Base-by-base conservation (phyloP, 2,329 filamentous ascomycete species). In the Colletotrichum siamense region DNA sequence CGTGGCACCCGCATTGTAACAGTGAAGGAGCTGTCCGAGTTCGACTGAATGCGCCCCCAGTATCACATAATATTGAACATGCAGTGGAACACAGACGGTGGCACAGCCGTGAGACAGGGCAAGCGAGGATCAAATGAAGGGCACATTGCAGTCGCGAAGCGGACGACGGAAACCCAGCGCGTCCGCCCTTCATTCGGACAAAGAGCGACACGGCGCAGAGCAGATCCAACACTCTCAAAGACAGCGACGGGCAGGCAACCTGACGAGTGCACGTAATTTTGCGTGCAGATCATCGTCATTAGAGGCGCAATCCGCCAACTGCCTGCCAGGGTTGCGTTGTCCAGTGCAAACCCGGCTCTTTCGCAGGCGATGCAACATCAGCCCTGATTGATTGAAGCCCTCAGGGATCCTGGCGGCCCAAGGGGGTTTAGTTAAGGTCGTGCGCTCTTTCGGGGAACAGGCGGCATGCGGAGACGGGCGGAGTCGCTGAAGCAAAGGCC, bases 401-500 rank as follows among this genome's bases (percentile, higher is more conserved):
- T 26, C 49, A 8, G 34, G 28, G 13, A 66, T 32, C 18, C 28
- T 4, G 32, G 15, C 18, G 39, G 44, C 39, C 44, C 32, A 26
- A 39, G 22, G 22, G 15, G 36, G 61, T n/a, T 30, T 34, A 44
- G 67, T 32, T 32, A 70, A 24, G 66, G 39, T 63, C 39, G 34
- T 61, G 55, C 55, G 18, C 30, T 24, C 16, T 59, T 12, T 63
- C 67, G 67, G 72, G 72, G 72, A 55, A 71, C 59, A 32, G 59
- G 67, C 67, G 61, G 65, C 39, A 30, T 65, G 71, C 66, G 71
- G 65, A 69, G 57, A 73, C 65, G 57, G 69, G 67, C 71, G 55
- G 57, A 59, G 39, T 39, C 66, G 22, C 55, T 52, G 32, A 6
- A 64, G 36, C 71, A 36, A 69, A 44, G 24, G 49, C 36, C 59